These are phyloP conservation scores for Citrullus amarus DNA, from an alignment of 306 rosid species.

Conservation along the genomic window DNA sequence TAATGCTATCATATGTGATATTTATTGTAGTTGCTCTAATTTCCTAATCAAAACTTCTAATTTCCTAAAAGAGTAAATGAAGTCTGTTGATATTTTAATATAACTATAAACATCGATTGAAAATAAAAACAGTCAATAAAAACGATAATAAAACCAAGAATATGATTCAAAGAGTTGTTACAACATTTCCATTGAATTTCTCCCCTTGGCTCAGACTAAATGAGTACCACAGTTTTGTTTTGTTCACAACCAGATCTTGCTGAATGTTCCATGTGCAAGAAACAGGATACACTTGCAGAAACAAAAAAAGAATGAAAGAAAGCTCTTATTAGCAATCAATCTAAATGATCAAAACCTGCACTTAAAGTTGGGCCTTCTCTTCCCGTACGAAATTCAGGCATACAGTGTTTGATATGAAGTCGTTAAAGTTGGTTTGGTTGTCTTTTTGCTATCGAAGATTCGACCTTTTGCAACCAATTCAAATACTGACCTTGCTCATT, in stretches of 20 bases:
- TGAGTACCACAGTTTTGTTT: not conserved
- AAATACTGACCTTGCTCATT: slow-evolving; percentile 62
- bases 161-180: no score
- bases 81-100: no score
- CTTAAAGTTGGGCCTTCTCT: not conserved
- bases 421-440: not conserved
- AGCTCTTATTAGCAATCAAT: not conserved
- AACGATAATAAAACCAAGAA: no score
- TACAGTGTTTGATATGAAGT: not conserved
- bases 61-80: no score
- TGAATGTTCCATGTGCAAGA: not conserved
- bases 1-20: no score
- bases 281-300: not conserved
- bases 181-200: not conserved
- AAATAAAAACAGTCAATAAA: no score
- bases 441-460: slow-evolving; percentile 24
- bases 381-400: not conserved
- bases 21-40: no score
- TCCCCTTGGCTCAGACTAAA: not conserved
- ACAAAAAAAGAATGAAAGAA: not conserved
- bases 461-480: slow-evolving; percentile 57
- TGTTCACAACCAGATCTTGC: not conserved
- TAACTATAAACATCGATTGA: no score
- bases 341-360: not conserved
- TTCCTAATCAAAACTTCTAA: no score